A percentile compares a stretch with the other conserved stretches of the same genome.
These are phyloP conservation scores for Nyctanthes arbortristis DNA, from an alignment of 257 asterid genomes.

Conservation along the genomic window DNA sequence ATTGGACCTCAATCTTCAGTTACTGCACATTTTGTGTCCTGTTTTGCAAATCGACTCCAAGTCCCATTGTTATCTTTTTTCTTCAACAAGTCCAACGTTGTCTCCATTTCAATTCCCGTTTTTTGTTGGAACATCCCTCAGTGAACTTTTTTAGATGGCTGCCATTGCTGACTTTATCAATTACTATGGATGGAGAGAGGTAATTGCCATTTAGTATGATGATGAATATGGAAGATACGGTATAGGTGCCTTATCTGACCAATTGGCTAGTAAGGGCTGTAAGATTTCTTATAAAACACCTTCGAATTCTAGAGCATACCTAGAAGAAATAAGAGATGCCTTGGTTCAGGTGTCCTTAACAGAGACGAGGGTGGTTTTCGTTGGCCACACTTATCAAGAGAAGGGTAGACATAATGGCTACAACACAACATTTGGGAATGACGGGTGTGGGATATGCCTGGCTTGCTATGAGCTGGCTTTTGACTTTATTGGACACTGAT, in stretches of 20 bases:
- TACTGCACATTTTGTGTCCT: conserved; percentile 51
- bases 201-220: conserved; percentile 51
- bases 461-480: conserved; percentile 64
- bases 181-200: conserved; percentile 52
- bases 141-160: conserved; percentile 58
- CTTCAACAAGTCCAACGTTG: conserved; percentile 62
- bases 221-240: conserved; percentile 69
- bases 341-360: conserved; percentile 37
- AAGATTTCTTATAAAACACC: conserved; percentile 52
- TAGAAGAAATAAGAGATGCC: conserved; percentile 42
- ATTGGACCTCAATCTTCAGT: conserved; percentile 69
- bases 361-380: conserved; percentile 58
- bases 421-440: conserved; percentile 47
- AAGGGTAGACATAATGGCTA: conserved; percentile 40
- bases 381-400: conserved; percentile 59
- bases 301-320: conserved; percentile 33
- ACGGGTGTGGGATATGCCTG: conserved; percentile 49
- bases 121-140: conserved; percentile 53
- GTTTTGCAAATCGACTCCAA: conserved; percentile 49
- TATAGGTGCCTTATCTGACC: conserved; percentile 44
- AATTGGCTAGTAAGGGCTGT: conserved; percentile 43
- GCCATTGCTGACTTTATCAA: conserved; percentile 51
- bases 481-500: conserved; percentile 47
- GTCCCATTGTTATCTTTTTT: conserved; percentile 60
- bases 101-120: conserved; percentile 63